These are phyloP conservation scores for Salvia splendens DNA, from an alignment of 257 asterid species.

Conservation along the genomic window DNA sequence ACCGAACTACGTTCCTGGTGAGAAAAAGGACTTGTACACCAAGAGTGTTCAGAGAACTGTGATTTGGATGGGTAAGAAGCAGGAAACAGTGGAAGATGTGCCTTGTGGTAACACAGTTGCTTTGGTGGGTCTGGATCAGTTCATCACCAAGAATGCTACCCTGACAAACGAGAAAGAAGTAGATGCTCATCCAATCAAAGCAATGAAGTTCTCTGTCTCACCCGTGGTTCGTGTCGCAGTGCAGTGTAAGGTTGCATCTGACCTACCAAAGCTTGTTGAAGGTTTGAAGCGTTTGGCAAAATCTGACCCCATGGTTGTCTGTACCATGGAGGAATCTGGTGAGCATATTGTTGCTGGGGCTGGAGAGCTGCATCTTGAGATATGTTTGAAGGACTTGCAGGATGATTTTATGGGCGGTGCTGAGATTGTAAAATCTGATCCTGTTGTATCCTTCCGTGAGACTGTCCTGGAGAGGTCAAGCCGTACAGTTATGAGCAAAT, in stretches of 20 bases:
- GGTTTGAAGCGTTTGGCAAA: constrained; percentile 50
- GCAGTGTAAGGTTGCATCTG: constrained; percentile 43
- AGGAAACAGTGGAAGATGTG: constrained; percentile 62
- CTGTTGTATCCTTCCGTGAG: constrained; percentile 56
- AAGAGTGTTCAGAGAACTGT: constrained; percentile 55
- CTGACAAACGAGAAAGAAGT: constrained; percentile 47
- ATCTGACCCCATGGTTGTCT: constrained; percentile 52
- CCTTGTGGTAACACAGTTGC: constrained; percentile 64
- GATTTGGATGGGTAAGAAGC: constrained; percentile 56
- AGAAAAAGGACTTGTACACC: constrained; percentile 45
- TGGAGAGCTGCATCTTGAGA: constrained; percentile 51
- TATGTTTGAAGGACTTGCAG: constrained; percentile 48
- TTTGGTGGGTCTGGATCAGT: constrained; percentile 57
- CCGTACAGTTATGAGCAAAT: constrained; percentile 55
- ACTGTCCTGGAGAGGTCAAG: constrained; percentile 52
- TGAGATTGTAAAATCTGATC: constrained; percentile 48
- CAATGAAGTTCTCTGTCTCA: constrained; percentile 40
- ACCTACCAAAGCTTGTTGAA: constrained; percentile 56
- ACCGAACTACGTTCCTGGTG: constrained; percentile 51
- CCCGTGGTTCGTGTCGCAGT: constrained; percentile 32
- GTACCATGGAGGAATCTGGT: constrained; percentile 50
- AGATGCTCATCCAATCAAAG: constrained; percentile 51
- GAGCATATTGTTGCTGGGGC: constrained; percentile 56
- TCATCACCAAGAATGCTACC: constrained; percentile 50
- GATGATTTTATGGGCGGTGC: constrained; percentile 60